A percentile compares a stretch with the other conserved stretches of the same genome.
Evolutionary conservation across 2,329 filamentous ascomycete species (phyloP).

Genomic region (Fusarium newnesense): DNA sequence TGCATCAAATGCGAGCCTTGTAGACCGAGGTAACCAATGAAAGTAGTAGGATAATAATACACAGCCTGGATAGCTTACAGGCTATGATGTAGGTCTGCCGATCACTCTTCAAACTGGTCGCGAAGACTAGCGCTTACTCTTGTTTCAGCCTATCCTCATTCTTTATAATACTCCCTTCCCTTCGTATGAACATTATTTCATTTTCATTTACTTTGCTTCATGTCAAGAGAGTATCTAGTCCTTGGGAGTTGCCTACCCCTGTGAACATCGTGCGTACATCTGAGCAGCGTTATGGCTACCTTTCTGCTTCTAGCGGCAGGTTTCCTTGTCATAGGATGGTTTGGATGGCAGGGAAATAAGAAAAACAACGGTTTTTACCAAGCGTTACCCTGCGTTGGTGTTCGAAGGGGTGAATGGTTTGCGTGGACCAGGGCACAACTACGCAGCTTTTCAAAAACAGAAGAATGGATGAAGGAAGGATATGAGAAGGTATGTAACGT

Average conservation of each 20-base stretch:
- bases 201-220: not conserved
- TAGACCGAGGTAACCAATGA: not conserved
- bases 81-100: not conserved
- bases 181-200: too few species aligned
- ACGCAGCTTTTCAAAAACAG: not conserved
- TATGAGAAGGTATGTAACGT: not conserved
- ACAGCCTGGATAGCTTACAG: not conserved
- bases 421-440: not conserved
- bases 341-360: not conserved
- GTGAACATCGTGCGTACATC: too few species aligned
- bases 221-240: not conserved
- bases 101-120: not conserved
- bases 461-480: not conserved
- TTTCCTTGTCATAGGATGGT: not conserved
- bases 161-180: not conserved
- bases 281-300: not conserved
- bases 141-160: not conserved
- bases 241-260: not conserved
- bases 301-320: rapidly evolving
- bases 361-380: not conserved
- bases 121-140: not conserved
- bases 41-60: not conserved
- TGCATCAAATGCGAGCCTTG: not conserved
- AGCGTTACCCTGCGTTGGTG: not conserved
- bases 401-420: not conserved